phyloP scores from a whole-genome alignment of 129 eudicot species.

The Lactuca sativa region DNA sequence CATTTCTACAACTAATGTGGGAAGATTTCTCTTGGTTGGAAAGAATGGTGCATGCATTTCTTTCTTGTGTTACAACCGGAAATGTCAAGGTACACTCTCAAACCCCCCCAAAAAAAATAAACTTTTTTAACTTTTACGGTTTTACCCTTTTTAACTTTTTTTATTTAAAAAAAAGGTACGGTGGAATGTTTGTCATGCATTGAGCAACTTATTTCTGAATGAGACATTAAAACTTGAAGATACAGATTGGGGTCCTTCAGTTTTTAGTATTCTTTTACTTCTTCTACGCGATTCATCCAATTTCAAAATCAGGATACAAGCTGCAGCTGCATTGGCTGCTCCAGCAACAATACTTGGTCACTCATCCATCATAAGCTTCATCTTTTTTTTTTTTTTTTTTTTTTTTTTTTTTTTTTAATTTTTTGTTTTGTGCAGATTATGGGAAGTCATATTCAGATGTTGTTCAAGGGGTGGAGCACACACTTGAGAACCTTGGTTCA shows the following conservation, averaged over 20 bases:
- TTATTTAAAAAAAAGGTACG: constrained; percentile 51
- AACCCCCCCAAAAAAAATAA: background rate
- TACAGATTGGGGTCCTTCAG: constrained; percentile 88
- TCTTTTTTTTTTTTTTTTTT: constrained; percentile 13
- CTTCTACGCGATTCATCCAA: constrained; percentile 89
- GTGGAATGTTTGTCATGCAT: constrained; percentile 97
- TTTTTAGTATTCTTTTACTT: constrained; percentile 73
- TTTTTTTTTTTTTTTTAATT: constrained; percentile 12
- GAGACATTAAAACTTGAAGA: constrained; percentile 62
- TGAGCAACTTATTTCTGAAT: constrained; percentile 85
- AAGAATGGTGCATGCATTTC: constrained; percentile 86
- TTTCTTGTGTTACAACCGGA: constrained; percentile 92
- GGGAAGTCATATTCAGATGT: constrained; percentile 86
- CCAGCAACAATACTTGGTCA: constrained; percentile 68
- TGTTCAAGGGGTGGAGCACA: constrained; percentile 70
- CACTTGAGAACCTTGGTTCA: constrained; percentile 68
- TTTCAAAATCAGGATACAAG: constrained; percentile 93
- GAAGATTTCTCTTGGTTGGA: constrained; percentile 50
- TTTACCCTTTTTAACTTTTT: background rate
- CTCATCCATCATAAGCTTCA: constrained; percentile 20
- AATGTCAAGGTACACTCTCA: constrained; percentile 70
- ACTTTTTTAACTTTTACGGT: background rate
- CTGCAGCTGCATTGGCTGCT: constrained; percentile 96
- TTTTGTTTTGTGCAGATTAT: constrained; percentile 57
- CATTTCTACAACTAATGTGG: constrained; percentile 30